Evolutionary conservation across 2,329 filamentous ascomycete genomes (phyloP), one percentile per base, ranked within the genome.

Genomic region (Pseudogymnoascus sp.): DNA sequence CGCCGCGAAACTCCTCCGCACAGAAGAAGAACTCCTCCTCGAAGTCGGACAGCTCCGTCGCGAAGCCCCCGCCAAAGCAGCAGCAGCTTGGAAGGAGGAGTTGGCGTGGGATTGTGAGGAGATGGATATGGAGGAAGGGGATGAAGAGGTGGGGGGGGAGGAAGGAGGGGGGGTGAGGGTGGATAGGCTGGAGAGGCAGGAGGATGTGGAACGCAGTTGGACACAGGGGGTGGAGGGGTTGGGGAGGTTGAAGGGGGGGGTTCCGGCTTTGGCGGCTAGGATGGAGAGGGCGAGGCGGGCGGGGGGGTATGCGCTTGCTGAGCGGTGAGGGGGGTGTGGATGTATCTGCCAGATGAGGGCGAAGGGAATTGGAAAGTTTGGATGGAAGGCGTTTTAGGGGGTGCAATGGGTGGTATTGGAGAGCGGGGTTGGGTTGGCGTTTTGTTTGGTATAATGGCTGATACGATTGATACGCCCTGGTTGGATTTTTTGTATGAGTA

Each of bases 271-370:
- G 3, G 83, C 86, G 69, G 86, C 85, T 62, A 83, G 79, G 73
- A 86, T 87, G 81, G 85, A 87, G 77, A 79, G 85, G 73, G 85
- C 86, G 64, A 77, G 82, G 66, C 79, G 82, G 14, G 85, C 84
- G 12, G 73, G 71, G 62, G 67, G 65, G n/a, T 73, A 73, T 69
- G 67, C 73, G n/a, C 34, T 65, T 31, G 54, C 57, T 11, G 63
- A 59, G 60, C 47, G 42, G 51, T 26, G n/a, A 37, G n/a, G 4
- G 21, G 21, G 21, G 21, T 21, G 21, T 21, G 21, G 3, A 21
- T 21, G 21, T 21, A 21, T 21, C 5, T 26, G 23, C 23, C 23
- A 26, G 23, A 8, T 18, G 34, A 26, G 23, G 23, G 23, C 23
- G 4, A 14, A 14, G 14, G 39, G 34, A 21, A 16, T 45, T 29